phyloP scores from a whole-genome alignment of 768 basidiomycete genomes.

The Antrodiella citrinella region DNA sequence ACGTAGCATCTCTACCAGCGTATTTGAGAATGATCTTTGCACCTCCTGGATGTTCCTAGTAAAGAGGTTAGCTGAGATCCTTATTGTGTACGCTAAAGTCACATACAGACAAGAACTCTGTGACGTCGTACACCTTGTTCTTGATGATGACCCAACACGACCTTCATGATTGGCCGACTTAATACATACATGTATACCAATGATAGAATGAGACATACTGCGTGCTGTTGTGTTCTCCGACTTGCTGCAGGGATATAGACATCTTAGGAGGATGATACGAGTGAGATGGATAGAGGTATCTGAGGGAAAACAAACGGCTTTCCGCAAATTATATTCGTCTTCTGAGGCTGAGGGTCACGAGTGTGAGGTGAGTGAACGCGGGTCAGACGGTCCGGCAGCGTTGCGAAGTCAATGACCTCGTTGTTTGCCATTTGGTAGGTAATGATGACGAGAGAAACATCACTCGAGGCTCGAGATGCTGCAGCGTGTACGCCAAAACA shows the following conservation, averaged over 20 bases:
- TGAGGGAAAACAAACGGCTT: background rate
- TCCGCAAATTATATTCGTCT: background rate
- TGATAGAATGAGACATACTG: constrained; percentile 28
- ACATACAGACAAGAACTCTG: constrained; percentile 61
- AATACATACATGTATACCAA: background rate
- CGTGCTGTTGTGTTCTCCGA: constrained; percentile 49
- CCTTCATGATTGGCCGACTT: constrained; percentile 25
- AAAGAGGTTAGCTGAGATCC: no score
- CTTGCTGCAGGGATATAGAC: constrained; percentile 41
- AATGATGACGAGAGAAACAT: no score
- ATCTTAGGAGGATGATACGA: constrained; percentile 7
- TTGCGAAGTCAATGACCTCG: no score
- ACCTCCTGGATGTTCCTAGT: constrained; percentile 75
- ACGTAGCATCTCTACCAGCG: constrained; percentile 80
- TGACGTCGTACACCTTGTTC: constrained; percentile 80
- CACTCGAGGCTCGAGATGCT: no score
- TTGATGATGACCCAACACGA: constrained; percentile 83
- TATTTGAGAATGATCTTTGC: constrained; percentile 74
- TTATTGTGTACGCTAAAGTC: background rate
- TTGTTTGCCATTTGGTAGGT: no score
- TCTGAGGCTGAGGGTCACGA: background rate
- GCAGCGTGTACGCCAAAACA: no score
- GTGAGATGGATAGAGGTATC: background rate
- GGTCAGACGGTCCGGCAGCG: background rate
- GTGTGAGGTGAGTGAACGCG: background rate